These are phyloP conservation scores for Nitzschia putrida DNA, from an alignment of 108 stramenopile genomes.

Conservation along the genomic window DNA sequence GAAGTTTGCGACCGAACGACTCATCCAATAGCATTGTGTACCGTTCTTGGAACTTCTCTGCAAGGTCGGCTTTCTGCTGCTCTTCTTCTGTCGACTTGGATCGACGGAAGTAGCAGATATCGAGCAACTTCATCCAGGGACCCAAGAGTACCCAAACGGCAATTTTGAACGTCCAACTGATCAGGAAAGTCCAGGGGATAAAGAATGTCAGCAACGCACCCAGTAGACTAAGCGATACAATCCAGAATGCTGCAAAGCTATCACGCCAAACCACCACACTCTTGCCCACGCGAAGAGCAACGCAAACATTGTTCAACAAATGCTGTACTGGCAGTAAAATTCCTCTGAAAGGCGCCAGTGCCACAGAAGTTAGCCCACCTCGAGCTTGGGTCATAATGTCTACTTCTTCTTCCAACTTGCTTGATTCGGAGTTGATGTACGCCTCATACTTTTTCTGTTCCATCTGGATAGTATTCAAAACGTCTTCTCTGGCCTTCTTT, in stretches of 20 bases:
- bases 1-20: slow-evolving; percentile 13
- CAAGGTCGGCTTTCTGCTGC: slow-evolving; percentile 17
- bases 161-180: slow-evolving; percentile 57
- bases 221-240: slow-evolving; percentile 42
- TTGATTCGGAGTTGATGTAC: slow-evolving; percentile 4
- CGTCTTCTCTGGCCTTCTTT: slow-evolving; percentile 18
- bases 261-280: slow-evolving; percentile 66
- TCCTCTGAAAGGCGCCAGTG: slow-evolving; percentile 25
- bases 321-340: slow-evolving; percentile 54
- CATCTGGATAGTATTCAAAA: slow-evolving; percentile 12
- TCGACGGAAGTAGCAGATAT: slow-evolving; percentile 50
- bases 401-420: slow-evolving; percentile 10
- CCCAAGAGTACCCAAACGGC: slow-evolving; percentile 60
- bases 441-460: slow-evolving; percentile 15
- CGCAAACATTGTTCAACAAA: slow-evolving; percentile 34
- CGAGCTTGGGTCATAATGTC: slow-evolving; percentile 11
- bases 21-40: slow-evolving; percentile 15
- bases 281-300: slow-evolving; percentile 36
- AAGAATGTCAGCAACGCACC: slow-evolving; percentile 37
- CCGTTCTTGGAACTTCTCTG: slow-evolving; percentile 18
- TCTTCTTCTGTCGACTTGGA: not conserved
- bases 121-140: slow-evolving; percentile 81
- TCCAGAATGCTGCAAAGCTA: slow-evolving; percentile 45
- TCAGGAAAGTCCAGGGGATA: slow-evolving; percentile 60
- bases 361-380: slow-evolving; percentile 6